Evolutionary conservation across 1,284 basidiomycete species (phyloP).

Genomic region (Porogramme epimiltina): DNA sequence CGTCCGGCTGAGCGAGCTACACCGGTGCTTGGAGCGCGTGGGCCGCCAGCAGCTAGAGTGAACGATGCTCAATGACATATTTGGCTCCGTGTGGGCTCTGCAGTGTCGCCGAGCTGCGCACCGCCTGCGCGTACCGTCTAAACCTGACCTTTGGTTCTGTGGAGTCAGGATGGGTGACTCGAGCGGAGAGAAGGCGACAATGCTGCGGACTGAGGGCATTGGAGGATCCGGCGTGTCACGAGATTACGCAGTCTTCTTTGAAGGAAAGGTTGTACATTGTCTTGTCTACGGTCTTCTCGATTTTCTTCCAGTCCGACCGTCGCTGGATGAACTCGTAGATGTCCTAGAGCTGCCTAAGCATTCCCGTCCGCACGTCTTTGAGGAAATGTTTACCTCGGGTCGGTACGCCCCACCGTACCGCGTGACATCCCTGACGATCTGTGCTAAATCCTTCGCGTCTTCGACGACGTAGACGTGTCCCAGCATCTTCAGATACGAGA

Average conservation of each 20-base stretch:
- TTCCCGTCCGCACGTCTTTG: background rate
- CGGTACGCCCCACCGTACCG: conserved; percentile 91
- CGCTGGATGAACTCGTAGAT: conserved; percentile 94
- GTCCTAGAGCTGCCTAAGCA: conserved; percentile 82
- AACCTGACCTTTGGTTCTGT: too few species aligned
- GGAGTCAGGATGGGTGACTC: too few species aligned
- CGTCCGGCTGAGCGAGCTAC: too few species aligned
- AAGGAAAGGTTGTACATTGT: conserved; percentile 94
- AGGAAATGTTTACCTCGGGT: conserved; percentile 68
- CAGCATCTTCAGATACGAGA: conserved; percentile 94
- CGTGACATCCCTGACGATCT: conserved; percentile 93
- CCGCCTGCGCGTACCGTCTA: too few species aligned
- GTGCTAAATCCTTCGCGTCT: conserved; percentile 91
- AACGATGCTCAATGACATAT: too few species aligned
- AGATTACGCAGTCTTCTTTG: conserved; percentile 83
- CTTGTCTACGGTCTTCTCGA: conserved; percentile 93
- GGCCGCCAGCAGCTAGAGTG: too few species aligned
- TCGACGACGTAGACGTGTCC: conserved; percentile 94
- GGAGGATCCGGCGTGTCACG: conserved; percentile 28
- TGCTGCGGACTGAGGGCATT: too few species aligned
- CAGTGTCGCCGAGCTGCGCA: too few species aligned
- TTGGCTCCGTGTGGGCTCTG: too few species aligned
- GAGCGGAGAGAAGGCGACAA: too few species aligned
- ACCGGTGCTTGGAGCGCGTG: too few species aligned
- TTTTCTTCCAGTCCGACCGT: conserved; percentile 95